Percentiles rank a stretch among this genome's conserved stretches.
phyloP scores from a whole-genome alignment of 2,329 filamentous ascomycete species.

The Chaetomium sp. region DNA sequence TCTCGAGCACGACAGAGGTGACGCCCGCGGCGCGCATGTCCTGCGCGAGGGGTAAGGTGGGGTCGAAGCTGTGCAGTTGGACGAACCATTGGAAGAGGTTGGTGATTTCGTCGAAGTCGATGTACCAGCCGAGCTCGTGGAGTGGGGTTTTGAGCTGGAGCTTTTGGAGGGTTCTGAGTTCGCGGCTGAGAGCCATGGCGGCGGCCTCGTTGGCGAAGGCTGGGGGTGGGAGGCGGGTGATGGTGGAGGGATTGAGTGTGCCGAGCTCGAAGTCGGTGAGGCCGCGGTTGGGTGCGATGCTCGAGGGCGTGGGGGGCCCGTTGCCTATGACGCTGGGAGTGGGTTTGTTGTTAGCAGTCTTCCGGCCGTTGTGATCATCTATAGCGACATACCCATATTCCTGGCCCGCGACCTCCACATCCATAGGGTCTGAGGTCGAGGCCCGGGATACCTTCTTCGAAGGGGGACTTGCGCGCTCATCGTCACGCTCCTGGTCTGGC shows the following conservation, averaged over 20 bases:
- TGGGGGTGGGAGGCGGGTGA: slow-evolving; percentile 61
- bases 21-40: slow-evolving; percentile 62
- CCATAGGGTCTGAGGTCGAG: slow-evolving; percentile 7
- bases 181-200: slow-evolving; percentile 55
- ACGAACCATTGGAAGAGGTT: slow-evolving; percentile 91
- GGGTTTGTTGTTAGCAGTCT: not conserved
- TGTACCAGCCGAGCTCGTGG: slow-evolving; percentile 75
- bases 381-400: not conserved
- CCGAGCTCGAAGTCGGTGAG: slow-evolving; percentile 57
- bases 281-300: slow-evolving; percentile 9
- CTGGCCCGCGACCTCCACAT: not conserved
- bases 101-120: slow-evolving; percentile 57
- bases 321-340: not conserved
- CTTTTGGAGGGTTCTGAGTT: slow-evolving; percentile 58
- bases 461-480: not conserved
- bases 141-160: slow-evolving; percentile 55
- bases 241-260: slow-evolving; percentile 50
- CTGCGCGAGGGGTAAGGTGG: slow-evolving; percentile 57
- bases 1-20: slow-evolving; percentile 68
- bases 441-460: slow-evolving; percentile 10
- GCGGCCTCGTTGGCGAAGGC: slow-evolving; percentile 56
- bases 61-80: slow-evolving; percentile 77
- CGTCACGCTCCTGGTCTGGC: slow-evolving; percentile 22
- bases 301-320: slow-evolving; percentile 9
- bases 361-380: no score